Evolutionary conservation across 2,329 filamentous ascomycete genomes (phyloP), one percentile per base, ranked within the genome.

Genomic region (Cadophora sp.): DNA sequence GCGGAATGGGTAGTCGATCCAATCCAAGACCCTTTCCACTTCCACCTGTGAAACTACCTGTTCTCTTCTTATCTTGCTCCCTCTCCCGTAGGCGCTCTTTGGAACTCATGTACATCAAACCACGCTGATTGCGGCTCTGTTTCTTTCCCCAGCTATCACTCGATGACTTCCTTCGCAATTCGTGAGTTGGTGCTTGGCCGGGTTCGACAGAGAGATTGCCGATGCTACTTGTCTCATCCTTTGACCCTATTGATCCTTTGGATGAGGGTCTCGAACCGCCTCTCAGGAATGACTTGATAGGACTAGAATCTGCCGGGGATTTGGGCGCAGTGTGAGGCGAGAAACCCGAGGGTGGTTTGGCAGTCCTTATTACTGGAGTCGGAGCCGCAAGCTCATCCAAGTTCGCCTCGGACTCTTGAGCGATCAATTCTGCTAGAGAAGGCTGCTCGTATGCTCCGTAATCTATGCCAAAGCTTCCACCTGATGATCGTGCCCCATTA

Each of bases 291-390:
- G 85, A 87, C 73, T 84, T 87, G 51, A 92, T 76, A 14, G 87
- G 85, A 50, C 80, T 79, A 1, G 76, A 73, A 43, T 81, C 78
- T 67, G 70, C 7, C 86, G 85, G 68, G 82, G 73, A 71, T 69
- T 83, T 88, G 66, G 84, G 84, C 0, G 89, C 86, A n/a, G 90
- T 93, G 61, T 92, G 80, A 20, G 89, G 81, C 30, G 91, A 94
- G 73, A 89, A 87, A 63, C 91, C 92, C 60, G 91, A 93, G 0
- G 92, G 92, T 8, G 90, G 91, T 78, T 94, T 94, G 39, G 93
- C 87, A 39, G 94, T 97, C 70, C 91, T 89, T 73, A 96, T 86
- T 64, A 95, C 86, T 20, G 94, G 93, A 14, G 93, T 81, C 58
- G 82, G 81, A 24, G 88, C 87, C 36, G 88, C 84, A 53, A 89